A percentile compares a stretch with the other conserved stretches of the same genome.
Conservation (phyloP, 139 green algal species). For the Nannochloris sp. region DNA sequence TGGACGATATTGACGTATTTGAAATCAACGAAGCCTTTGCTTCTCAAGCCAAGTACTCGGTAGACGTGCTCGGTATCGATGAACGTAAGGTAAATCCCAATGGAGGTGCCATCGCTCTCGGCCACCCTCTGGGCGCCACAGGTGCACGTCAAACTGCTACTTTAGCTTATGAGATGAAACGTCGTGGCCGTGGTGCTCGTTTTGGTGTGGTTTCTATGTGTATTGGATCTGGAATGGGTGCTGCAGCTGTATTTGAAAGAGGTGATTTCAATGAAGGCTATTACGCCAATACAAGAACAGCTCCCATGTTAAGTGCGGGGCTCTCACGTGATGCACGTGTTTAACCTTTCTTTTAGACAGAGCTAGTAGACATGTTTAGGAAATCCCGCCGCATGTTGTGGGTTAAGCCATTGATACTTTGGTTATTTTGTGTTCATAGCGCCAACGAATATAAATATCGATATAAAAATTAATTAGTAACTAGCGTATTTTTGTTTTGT, state of each 20-base stretch:
- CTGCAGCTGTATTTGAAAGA: constrained; percentile 83
- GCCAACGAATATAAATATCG: no score
- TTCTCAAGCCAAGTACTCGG: constrained; percentile 62
- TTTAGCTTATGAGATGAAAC: constrained; percentile 92
- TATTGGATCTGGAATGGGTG: constrained; percentile 93
- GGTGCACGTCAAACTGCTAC: constrained; percentile 76
- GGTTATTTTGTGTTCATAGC: no score
- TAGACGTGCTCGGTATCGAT: constrained; percentile 83
- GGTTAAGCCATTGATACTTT: no score
- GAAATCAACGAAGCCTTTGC: constrained; percentile 99
- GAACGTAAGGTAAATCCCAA: constrained; percentile 90
- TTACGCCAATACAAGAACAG: background rate
- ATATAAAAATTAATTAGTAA: no score
- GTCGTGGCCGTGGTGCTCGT: constrained; percentile 62
- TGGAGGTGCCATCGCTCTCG: constrained; percentile 93
- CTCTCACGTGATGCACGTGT: constrained; percentile 6
- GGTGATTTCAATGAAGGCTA: constrained; percentile 14
- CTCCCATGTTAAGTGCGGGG: background rate
- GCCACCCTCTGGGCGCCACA: constrained; percentile 89
- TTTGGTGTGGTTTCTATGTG: constrained; percentile 98
- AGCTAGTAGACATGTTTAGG: no score
- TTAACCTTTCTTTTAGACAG: no score
- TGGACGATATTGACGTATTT: constrained; percentile 95
- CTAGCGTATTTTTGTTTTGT: no score
- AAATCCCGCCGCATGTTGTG: no score